phyloP scores from a whole-genome alignment of 1,284 basidiomycete species.

The Termitomyces sp. region DNA sequence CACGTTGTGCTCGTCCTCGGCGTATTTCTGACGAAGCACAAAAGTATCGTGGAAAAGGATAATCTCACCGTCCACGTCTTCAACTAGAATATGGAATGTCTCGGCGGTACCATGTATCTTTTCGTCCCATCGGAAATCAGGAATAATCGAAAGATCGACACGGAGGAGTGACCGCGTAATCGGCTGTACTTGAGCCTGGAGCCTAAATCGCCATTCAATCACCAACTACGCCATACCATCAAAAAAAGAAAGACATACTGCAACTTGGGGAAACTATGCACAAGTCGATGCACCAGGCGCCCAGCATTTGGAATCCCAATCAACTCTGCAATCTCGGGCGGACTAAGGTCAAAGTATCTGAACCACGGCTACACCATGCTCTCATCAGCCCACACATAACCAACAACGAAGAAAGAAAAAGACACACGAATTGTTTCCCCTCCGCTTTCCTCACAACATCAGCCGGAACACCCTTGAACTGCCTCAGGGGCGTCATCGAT shows the following conservation, averaged over 20 bases:
- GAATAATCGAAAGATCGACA: slow-evolving; percentile 87
- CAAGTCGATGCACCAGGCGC: slow-evolving; percentile 87
- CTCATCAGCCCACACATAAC: not conserved
- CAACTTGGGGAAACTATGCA: slow-evolving; percentile 95
- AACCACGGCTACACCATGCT: slow-evolving; percentile 76
- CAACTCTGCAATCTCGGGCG: slow-evolving; percentile 89
- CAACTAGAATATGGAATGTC: slow-evolving; percentile 89
- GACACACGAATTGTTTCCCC: slow-evolving; percentile 90
- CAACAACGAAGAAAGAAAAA: not conserved
- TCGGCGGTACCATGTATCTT: slow-evolving; percentile 88
- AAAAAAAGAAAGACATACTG: slow-evolving; percentile 52
- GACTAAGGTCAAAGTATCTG: slow-evolving; percentile 86
- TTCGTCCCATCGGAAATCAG: slow-evolving; percentile 97
- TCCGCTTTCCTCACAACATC: slow-evolving; percentile 93
- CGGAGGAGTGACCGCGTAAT: slow-evolving; percentile 87
- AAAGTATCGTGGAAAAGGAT: slow-evolving; percentile 95
- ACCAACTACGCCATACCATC: not conserved
- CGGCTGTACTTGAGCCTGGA: slow-evolving; percentile 92
- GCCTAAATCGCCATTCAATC: slow-evolving; percentile 31
- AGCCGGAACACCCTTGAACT: slow-evolving; percentile 86
- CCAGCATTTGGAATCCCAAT: slow-evolving; percentile 93
- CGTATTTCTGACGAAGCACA: slow-evolving; percentile 86
- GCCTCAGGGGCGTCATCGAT: slow-evolving; percentile 95
- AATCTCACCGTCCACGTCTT: slow-evolving; percentile 96
- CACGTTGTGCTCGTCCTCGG: slow-evolving; percentile 89